A percentile compares a stretch with the other conserved stretches of the same genome.
These are phyloP conservation scores for Stereocaulon alpinum DNA, from an alignment of 495 filamentous ascomycete genomes.

Conservation along the genomic window DNA sequence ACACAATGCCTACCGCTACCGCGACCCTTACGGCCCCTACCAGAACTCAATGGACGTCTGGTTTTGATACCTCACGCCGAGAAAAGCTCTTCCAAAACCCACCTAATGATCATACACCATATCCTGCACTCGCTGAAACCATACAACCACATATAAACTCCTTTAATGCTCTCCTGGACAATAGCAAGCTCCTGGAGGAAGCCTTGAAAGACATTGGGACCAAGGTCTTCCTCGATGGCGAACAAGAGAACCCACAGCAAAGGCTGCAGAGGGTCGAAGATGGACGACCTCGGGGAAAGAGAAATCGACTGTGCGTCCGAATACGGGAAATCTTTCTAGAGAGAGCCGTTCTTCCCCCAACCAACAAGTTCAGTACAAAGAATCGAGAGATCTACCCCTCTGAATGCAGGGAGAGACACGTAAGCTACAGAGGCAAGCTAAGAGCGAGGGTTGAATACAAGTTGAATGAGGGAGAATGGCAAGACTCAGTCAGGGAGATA, in stretches of 20 bases:
- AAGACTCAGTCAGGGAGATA: constrained; percentile 68
- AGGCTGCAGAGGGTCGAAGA: constrained; percentile 32
- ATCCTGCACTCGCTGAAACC: constrained; percentile 72
- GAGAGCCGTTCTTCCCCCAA: constrained; percentile 59
- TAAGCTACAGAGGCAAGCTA: constrained; percentile 80
- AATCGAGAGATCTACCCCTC: constrained; percentile 81
- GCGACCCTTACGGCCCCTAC: constrained; percentile 32
- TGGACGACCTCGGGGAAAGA: constrained; percentile 40
- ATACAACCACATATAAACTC: constrained; percentile 86
- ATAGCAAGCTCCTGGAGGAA: constrained; percentile 57
- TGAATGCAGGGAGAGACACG: constrained; percentile 90
- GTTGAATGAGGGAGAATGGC: constrained; percentile 77
- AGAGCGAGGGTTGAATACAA: constrained; percentile 68
- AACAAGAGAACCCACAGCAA: constrained; percentile 36
- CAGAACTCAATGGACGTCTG: constrained; percentile 65
- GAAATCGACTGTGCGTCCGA: constrained; percentile 63
- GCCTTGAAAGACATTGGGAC: constrained; percentile 81
- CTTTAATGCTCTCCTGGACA: constrained; percentile 85
- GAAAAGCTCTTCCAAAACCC: constrained; percentile 82
- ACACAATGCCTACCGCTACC: constrained; percentile 8
- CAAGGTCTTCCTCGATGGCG: constrained; percentile 76
- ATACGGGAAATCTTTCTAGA: constrained; percentile 70
- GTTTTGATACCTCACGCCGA: constrained; percentile 70
- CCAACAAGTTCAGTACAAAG: constrained; percentile 66
- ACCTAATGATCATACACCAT: constrained; percentile 76